Evolutionary conservation across 257 asterid species (phyloP), one percentile per base, ranked within the genome.

Genomic region (Echium plantagineum): DNA sequence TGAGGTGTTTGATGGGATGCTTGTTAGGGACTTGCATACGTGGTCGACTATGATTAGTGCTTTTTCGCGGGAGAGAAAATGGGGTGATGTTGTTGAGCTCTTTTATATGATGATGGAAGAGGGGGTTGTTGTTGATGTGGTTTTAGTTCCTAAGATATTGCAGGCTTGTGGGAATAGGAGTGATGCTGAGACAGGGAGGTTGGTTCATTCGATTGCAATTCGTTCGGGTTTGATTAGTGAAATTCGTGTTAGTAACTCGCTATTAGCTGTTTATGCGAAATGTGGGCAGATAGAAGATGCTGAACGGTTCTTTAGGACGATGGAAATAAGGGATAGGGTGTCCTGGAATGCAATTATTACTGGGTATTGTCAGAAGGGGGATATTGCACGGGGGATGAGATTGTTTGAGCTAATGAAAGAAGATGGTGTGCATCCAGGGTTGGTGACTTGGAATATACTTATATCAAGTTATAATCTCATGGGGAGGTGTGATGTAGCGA

Each of bases 1-100:
- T 62, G 48, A 28, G 1, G 75, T 86, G 80, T 89, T 89, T 46
- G 81, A 78, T 17, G 71, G 72, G 71, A 86, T 86, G 95, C 64
- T 69, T 61, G 68, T 68, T 31, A 77, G 89, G 66, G 71, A 86
- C 57, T 65, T 89, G 85, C 84, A 72, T 71, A 56, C 89, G 0
- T 89, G 97, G 97, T 80, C 97, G 5, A 85, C 91, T 12, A 74
- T 86, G 61, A 83, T 89, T 48, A 91, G 96, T 9, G 96, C 94
- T 7, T 89, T 83, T 62, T 79, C 87, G 5, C 77, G 95, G 70
- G 91, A 77, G 72, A 77, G 65, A 70, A 82, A 68, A 71, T 89
- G 94, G 95, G 72, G 62, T 17, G 79, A 77, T 21, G 97, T 84
- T 49, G 81, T 84, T 63, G 82, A 77, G 58, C 80, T 86, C 1